phyloP scores from a whole-genome alignment of 2,329 filamentous ascomycete species.

The Arthrobotrys sphaeroides region DNA sequence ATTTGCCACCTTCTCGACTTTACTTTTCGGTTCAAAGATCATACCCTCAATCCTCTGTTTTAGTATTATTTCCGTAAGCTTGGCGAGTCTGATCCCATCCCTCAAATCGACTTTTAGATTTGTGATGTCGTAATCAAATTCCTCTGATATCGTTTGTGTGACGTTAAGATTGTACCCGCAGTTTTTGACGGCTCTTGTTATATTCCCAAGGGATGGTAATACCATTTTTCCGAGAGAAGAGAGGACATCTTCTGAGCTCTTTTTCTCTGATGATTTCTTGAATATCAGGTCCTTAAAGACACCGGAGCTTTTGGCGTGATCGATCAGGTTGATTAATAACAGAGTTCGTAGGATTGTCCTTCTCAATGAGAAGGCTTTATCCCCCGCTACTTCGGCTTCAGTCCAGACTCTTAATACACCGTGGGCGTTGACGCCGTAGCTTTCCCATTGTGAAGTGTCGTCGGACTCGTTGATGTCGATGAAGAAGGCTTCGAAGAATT shows the following conservation, averaged over 20 bases:
- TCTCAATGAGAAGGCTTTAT: slow-evolving; percentile 61
- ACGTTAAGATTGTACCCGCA: slow-evolving; percentile 68
- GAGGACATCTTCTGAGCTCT: slow-evolving; percentile 68
- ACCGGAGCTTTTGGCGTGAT: slow-evolving; percentile 65
- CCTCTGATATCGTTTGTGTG: slow-evolving; percentile 68
- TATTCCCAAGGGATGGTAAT: slow-evolving; percentile 69
- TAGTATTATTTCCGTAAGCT: slow-evolving; percentile 68
- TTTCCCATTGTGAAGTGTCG: slow-evolving; percentile 6
- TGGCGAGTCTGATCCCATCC: slow-evolving; percentile 70
- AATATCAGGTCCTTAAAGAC: slow-evolving; percentile 56
- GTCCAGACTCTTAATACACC: slow-evolving; percentile 34
- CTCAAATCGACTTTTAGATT: slow-evolving; percentile 72
- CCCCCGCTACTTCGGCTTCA: slow-evolving; percentile 59
- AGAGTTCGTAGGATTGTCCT: slow-evolving; percentile 62
- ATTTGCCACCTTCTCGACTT: slow-evolving; percentile 33
- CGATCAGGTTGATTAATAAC: slow-evolving; percentile 69
- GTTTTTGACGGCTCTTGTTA: slow-evolving; percentile 67
- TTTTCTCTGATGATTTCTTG: slow-evolving; percentile 64
- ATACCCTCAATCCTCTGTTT: slow-evolving; percentile 29
- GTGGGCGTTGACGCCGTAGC: slow-evolving; percentile 32
- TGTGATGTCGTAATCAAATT: slow-evolving; percentile 68
- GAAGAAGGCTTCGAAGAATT: slow-evolving; percentile 56
- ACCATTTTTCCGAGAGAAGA: slow-evolving; percentile 67
- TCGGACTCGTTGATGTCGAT: slow-evolving; percentile 37
- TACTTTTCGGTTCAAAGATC: slow-evolving; percentile 19